Evolutionary conservation across 208 protist genomes (phyloP).

Genomic region (Kentomonas sorsogonicus): DNA sequence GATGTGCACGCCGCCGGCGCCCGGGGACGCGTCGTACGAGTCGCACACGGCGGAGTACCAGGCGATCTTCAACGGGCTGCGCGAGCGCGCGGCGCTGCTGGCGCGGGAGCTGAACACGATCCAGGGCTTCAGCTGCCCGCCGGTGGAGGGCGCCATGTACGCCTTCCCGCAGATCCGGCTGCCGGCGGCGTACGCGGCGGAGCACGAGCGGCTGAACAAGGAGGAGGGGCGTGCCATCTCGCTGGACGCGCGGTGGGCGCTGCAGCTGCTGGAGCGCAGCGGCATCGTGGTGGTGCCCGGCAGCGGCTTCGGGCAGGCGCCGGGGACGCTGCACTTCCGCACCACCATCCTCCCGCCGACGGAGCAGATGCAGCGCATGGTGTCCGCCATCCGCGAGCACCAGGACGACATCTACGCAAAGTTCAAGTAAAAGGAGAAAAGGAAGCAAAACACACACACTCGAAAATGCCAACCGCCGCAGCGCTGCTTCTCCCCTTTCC

Average conservation of each 20-base stretch:
- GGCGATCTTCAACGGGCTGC: constrained; percentile 64
- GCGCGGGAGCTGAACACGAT: constrained; percentile 89
- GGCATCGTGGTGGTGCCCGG: constrained; percentile 96
- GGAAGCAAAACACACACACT: constrained; percentile 11
- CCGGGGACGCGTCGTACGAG: constrained; percentile 89
- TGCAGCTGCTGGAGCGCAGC: constrained; percentile 94
- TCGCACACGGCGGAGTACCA: constrained; percentile 81
- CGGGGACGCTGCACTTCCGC: constrained; percentile 97
- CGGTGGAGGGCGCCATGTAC: constrained; percentile 97
- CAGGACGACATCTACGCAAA: constrained; percentile 59
- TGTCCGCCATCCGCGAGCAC: constrained; percentile 50
- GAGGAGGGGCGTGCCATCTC: constrained; percentile 59
- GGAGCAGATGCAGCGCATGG: constrained; percentile 91
- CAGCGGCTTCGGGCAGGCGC: constrained; percentile 93
- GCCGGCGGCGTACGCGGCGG: constrained; percentile 68
- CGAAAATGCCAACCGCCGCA: too few relatives aligned
- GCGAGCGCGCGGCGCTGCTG: constrained; percentile 57
- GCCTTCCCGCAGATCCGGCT: constrained; percentile 95
- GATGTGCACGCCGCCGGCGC: constrained; percentile 94
- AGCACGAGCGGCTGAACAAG: constrained; percentile 47
- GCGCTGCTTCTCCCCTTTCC: too few relatives aligned
- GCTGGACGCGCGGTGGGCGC: constrained; percentile 94
- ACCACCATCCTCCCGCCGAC: constrained; percentile 98
- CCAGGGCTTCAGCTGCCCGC: constrained; percentile 90
- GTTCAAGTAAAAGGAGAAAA: constrained; percentile 24